Evolutionary conservation across 352 stramenopile genomes (phyloP), one percentile per base, ranked within the genome.

Genomic region (Pythium aquatile): DNA sequence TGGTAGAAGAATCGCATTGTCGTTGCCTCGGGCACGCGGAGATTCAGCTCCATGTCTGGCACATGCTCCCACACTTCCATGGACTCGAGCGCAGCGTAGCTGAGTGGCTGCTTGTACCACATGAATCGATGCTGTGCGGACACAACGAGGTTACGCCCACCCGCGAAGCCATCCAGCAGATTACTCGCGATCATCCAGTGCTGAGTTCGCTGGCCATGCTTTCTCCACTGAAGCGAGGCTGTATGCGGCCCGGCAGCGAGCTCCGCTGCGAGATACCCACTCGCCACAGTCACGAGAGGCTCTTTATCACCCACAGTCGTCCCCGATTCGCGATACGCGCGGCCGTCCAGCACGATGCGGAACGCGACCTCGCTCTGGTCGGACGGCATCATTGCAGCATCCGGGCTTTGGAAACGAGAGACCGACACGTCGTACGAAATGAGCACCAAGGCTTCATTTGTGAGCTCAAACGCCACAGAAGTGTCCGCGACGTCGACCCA

Each of bases 1-100:
- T 91, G 82, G 60, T 91, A 93, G 51, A 93, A 91, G 29, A 93
- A 76, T 8, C 77, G 78, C 3, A 91, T 68, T 5, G 74, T 76
- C 17, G 74, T 67, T 2, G 65, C n/a, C 48, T 90, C 78, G 0
- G 74, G 69, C 1, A 91, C 51, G 0, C 78, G 74, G 55, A 93
- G 78, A 10, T 68, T 69, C 0, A 93, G 28, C 3, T 55, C 26
- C 81, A 91, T 93, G 10, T 81, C 82, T 0, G 70, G 53, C 11
- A 91, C 74, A 5, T 55, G 44, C 55, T 89, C 78, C 85, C 85
- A 93, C 28, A 64, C 68, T 54, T 79, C 75, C 6, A 79, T 69
- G 17, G 74, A 81, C 32, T 79, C 48, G 20, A 92, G 58, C 6
- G 63, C 73, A 0, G 76, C 66, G 0, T 65, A 52, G 3, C 51